A percentile compares a stretch with the other conserved stretches of the same genome.
phyloP scores from a whole-genome alignment of 1,139 yeast species.

The Suhomyces wounanorum region DNA sequence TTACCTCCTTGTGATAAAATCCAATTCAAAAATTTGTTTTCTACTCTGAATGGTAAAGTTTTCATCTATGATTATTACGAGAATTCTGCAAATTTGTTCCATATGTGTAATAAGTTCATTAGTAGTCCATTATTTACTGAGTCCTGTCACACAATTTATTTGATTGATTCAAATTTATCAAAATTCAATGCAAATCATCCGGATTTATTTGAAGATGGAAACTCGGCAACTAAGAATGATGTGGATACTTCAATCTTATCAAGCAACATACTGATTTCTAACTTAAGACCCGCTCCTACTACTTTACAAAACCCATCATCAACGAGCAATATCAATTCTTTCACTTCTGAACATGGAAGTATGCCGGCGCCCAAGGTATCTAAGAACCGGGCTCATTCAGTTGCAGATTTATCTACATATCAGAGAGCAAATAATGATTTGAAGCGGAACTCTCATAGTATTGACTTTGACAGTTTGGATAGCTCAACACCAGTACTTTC shows the following conservation, averaged over 20 bases:
- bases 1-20: slow-evolving; percentile 48
- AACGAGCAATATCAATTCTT: slow-evolving; percentile 4
- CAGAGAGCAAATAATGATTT: slow-evolving; percentile 7
- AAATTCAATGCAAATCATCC: slow-evolving; percentile 28
- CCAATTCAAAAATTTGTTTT: slow-evolving; percentile 24
- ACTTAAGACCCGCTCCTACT: slow-evolving; percentile 7
- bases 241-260: background rate
- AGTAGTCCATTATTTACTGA: slow-evolving; percentile 29
- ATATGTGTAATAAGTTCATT: slow-evolving; percentile 53
- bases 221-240: background rate
- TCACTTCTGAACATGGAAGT: background rate
- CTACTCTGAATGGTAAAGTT: slow-evolving; percentile 17
- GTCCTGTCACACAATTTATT: slow-evolving; percentile 30
- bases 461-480: slow-evolving; percentile 10
- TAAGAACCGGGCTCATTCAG: slow-evolving; percentile 8
- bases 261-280: slow-evolving; percentile 1
- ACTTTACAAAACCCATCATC: slow-evolving; percentile 9
- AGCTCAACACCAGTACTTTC: slow-evolving; percentile 33
- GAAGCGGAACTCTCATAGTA: slow-evolving; percentile 10
- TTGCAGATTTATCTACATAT: slow-evolving; percentile 5
- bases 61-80: slow-evolving; percentile 35
- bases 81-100: slow-evolving; percentile 42
- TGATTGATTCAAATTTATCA: slow-evolving; percentile 36
- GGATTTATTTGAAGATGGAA: slow-evolving; percentile 19
- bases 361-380: slow-evolving; percentile 12